Evolutionary conservation across 2,329 filamentous ascomycete species (phyloP).

Genomic region (Fusarium lateritium): DNA sequence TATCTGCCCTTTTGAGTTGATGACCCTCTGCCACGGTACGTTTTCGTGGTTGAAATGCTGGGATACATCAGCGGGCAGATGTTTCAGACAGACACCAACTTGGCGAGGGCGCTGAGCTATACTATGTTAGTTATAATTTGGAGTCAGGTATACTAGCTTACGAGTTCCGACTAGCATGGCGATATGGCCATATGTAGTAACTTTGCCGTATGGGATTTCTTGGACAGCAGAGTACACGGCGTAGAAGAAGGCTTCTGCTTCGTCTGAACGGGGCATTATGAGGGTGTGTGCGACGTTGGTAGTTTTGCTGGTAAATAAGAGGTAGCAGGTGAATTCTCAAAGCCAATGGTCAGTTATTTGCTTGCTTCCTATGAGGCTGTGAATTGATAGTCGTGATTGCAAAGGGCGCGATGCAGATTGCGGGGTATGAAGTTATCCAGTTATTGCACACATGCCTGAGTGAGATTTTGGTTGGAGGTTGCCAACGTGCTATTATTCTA

Average conservation of each 20-base stretch:
- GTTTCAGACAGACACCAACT: slow-evolving; percentile 91
- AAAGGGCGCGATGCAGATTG: slow-evolving; percentile 39
- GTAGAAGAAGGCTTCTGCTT: slow-evolving; percentile 80
- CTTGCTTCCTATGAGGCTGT: neutral
- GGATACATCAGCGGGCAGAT: slow-evolving; percentile 74
- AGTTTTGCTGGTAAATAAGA: neutral
- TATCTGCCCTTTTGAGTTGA: slow-evolving; percentile 89
- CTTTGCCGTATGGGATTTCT: slow-evolving; percentile 85
- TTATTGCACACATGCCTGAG: neutral
- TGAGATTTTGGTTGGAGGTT: slow-evolving; percentile 1
- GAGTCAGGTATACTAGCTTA: slow-evolving; percentile 58
- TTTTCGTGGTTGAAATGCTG: slow-evolving; percentile 78
- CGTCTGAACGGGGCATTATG: slow-evolving; percentile 79
- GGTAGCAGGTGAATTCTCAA: neutral
- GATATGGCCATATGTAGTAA: slow-evolving; percentile 91
- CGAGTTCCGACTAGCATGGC: slow-evolving; percentile 80
- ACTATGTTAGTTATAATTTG: neutral
- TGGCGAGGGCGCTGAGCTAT: slow-evolving; percentile 82
- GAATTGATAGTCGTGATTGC: neutral
- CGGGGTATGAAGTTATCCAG: slow-evolving; percentile 41
- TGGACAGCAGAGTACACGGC: slow-evolving; percentile 88
- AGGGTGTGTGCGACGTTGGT: fast-evolving
- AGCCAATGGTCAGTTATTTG: no score
- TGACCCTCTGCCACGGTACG: slow-evolving; percentile 95
- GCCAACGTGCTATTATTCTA: slow-evolving; percentile 15